Percentiles rank a stretch among this genome's conserved stretches.
Conservation (phyloP, 495 filamentous ascomycete genomes). For the Penicillium coprophilum region DNA sequence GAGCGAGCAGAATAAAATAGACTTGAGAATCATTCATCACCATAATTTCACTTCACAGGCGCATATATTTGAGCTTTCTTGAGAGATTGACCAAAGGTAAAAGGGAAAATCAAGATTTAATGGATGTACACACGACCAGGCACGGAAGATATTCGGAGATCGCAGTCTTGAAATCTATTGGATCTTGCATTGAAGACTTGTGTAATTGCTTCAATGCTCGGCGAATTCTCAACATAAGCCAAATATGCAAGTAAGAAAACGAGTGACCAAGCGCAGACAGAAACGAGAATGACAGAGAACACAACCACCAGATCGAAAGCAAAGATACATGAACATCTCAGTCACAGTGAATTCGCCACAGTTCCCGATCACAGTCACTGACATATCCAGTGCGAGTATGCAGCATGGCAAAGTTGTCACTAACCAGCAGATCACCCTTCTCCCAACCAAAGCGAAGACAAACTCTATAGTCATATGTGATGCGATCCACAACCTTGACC, state of each 20-base stretch:
- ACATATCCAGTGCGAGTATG: conserved; percentile 52
- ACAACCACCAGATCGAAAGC: not conserved
- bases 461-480: conserved; percentile 53
- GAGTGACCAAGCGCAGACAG: too few relatives aligned
- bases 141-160: not conserved
- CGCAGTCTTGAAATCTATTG: not conserved
- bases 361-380: conserved; percentile 42
- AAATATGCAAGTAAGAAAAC: not conserved
- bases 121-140: not conserved
- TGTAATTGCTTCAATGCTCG: not conserved
- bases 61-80: not conserved
- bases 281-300: too few relatives aligned
- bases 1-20: not conserved
- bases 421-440: conserved; percentile 55
- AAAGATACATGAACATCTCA: conserved; percentile 5
- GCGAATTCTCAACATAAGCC: not conserved
- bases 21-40: not conserved
- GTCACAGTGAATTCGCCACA: conserved; percentile 53
- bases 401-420: conserved; percentile 52
- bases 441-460: conserved; percentile 50
- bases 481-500: conserved; percentile 31
- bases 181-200: not conserved
- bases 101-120: not conserved
- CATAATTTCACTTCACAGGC: not conserved
- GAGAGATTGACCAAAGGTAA: not conserved